Evolutionary conservation across 2,329 filamentous ascomycete species (phyloP).

Genomic region (Phaeosphaeria sp.): DNA sequence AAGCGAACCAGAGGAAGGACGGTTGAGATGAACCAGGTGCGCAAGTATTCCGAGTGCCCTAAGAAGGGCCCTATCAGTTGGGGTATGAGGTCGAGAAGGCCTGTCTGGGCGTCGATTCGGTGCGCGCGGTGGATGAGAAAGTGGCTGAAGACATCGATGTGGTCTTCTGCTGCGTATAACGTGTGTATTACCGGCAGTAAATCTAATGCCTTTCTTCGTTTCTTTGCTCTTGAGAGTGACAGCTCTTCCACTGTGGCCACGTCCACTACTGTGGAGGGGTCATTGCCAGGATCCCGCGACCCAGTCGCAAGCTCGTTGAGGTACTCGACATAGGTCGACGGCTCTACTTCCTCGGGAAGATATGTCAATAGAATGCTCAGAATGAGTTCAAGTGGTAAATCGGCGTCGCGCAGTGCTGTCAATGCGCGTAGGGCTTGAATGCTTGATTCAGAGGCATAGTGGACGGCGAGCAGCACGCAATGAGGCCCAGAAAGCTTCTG

Average conservation of each 20-base stretch:
- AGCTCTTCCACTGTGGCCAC: conserved; percentile 63
- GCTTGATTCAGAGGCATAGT: conserved; percentile 71
- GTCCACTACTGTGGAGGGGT: conserved; percentile 55
- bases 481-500: conserved; percentile 67
- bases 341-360: conserved; percentile 73
- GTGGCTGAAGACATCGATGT: conserved; percentile 62
- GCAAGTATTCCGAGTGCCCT: conserved; percentile 64
- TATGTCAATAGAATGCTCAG: conserved; percentile 78
- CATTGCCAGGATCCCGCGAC: conserved; percentile 52
- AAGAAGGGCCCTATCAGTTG: conserved; percentile 74
- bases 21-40: conserved; percentile 72
- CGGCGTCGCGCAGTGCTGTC: conserved; percentile 61
- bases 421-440: conserved; percentile 68
- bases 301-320: conserved; percentile 63
- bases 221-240: conserved; percentile 68
- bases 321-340: conserved; percentile 67
- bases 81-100: conserved; percentile 72
- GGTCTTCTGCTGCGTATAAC: conserved; percentile 55
- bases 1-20: conserved; percentile 73
- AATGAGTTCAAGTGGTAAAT: conserved; percentile 69
- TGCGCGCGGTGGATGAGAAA: conserved; percentile 74
- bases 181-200: conserved; percentile 64
- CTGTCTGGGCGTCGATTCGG: conserved; percentile 73
- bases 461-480: conserved; percentile 74
- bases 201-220: conserved; percentile 67